These are phyloP conservation scores for Leccinum arenicola DNA, from an alignment of 768 basidiomycete species.

Conservation along the genomic window DNA sequence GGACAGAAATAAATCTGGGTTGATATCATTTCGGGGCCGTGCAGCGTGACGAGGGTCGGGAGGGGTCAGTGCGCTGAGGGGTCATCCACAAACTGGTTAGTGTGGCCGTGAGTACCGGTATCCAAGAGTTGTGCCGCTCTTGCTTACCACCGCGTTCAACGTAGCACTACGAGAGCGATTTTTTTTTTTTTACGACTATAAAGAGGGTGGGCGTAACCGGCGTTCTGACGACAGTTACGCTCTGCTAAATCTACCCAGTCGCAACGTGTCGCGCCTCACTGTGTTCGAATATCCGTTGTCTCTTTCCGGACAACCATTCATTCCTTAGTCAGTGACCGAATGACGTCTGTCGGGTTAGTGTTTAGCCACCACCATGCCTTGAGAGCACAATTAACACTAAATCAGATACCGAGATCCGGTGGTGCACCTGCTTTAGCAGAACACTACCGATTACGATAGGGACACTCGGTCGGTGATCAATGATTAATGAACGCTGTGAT, in stretches of 20 bases:
- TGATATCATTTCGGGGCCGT: no score
- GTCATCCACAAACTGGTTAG: not conserved
- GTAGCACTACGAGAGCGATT: not conserved
- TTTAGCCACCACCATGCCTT: not conserved
- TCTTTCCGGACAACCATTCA: not conserved
- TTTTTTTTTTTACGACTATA: not conserved
- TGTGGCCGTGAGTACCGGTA: not conserved
- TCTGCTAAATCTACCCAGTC: not conserved
- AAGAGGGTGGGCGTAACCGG: not conserved
- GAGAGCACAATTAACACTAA: not conserved
- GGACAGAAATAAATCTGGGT: not conserved
- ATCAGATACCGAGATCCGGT: not conserved
- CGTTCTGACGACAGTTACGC: not conserved
- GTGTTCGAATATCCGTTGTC: not conserved
- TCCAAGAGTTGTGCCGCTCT: not conserved
- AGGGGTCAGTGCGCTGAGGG: not conserved
- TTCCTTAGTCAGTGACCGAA: not conserved
- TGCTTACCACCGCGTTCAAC: not conserved
- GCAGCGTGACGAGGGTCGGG: not conserved
- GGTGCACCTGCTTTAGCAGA: not conserved
- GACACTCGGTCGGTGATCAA: not conserved
- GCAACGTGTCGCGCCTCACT: not conserved
- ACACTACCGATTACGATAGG: not conserved
- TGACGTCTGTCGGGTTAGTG: not conserved
- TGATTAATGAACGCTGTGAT: not conserved